Evolutionary conservation across 768 basidiomycete genomes (phyloP).

Genomic region (Agrocybe praecox): DNA sequence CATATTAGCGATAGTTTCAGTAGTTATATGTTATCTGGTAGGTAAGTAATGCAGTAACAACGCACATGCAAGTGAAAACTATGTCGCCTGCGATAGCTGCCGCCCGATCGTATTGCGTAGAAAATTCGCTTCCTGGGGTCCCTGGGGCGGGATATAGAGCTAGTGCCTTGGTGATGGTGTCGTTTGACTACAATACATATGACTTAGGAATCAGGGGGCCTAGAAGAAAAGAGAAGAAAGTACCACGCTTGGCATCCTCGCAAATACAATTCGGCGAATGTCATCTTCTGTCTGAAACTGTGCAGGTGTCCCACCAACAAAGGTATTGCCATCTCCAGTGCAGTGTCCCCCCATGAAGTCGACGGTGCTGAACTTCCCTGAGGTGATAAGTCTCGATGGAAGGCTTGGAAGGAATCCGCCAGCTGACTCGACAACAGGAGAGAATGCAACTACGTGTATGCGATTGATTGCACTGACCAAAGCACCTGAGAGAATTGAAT

Average conservation of each 20-base stretch:
- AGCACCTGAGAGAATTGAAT: slow-evolving; percentile 25
- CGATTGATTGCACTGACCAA: slow-evolving; percentile 41
- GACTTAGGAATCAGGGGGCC: neutral
- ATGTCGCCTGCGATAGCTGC: slow-evolving; percentile 43
- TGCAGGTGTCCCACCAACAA: slow-evolving; percentile 36
- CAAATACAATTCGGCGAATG: slow-evolving; percentile 32
- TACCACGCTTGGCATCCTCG: slow-evolving; percentile 37
- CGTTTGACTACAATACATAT: slow-evolving; percentile 29
- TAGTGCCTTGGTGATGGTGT: slow-evolving; percentile 34
- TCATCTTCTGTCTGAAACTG: slow-evolving; percentile 42
- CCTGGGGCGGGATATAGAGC: slow-evolving; percentile 39
- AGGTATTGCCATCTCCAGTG: slow-evolving; percentile 45
- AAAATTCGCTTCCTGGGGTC: slow-evolving; percentile 34
- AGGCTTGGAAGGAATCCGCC: slow-evolving; percentile 39
- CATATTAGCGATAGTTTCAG: neutral
- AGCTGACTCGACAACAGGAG: slow-evolving; percentile 40
- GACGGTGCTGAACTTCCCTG: slow-evolving; percentile 26
- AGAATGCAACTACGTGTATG: slow-evolving; percentile 26
- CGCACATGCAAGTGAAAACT: slow-evolving; percentile 46
- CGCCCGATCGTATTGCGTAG: slow-evolving; percentile 41
- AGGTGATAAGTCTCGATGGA: slow-evolving; percentile 33
- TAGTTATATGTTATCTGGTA: too few species aligned
- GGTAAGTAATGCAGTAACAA: too few species aligned
- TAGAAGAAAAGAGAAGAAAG: too few species aligned
- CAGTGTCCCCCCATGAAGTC: slow-evolving; percentile 49